Conservation (phyloP, 140 eudicot species). For the Senecio squalidus region DNA sequence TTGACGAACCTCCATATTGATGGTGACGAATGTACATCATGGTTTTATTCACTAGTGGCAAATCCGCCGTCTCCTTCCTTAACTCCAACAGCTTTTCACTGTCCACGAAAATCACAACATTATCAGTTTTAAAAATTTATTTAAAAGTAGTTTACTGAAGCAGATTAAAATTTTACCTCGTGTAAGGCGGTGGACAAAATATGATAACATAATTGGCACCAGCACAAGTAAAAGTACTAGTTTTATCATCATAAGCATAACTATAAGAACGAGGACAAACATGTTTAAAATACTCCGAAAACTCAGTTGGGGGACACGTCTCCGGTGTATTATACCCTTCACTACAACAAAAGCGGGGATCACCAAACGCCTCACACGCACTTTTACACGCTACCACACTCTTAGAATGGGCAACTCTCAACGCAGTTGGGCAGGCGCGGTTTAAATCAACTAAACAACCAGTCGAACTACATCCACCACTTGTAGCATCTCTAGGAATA, state of each 20-base stretch:
- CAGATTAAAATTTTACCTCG: too few species aligned
- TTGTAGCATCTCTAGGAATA: slow-evolving; percentile 45
- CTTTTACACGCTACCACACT: slow-evolving; percentile 80
- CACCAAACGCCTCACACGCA: slow-evolving; percentile 94
- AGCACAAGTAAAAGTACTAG: slow-evolving; percentile 83
- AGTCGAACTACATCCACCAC: slow-evolving; percentile 57
- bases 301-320: slow-evolving; percentile 69
- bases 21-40: slow-evolving; percentile 49
- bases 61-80: slow-evolving; percentile 47
- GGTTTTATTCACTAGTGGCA: slow-evolving; percentile 62
- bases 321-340: slow-evolving; percentile 68
- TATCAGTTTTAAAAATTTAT: too few species aligned
- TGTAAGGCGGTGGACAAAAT: slow-evolving; percentile 82
- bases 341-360: slow-evolving; percentile 77
- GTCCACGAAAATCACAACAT: slow-evolving; percentile 16
- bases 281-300: slow-evolving; percentile 57
- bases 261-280: slow-evolving; percentile 86
- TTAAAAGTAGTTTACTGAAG: too few species aligned
- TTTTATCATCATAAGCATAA: slow-evolving; percentile 84
- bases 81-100: slow-evolving; percentile 46
- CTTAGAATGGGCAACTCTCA: slow-evolving; percentile 40
- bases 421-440: slow-evolving; percentile 53
- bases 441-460: slow-evolving; percentile 71
- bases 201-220: slow-evolving; percentile 65
- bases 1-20: slow-evolving; percentile 4